Evolutionary conservation across 805 yeast genomes (phyloP).

Genomic region (Lachancea sp.): DNA sequence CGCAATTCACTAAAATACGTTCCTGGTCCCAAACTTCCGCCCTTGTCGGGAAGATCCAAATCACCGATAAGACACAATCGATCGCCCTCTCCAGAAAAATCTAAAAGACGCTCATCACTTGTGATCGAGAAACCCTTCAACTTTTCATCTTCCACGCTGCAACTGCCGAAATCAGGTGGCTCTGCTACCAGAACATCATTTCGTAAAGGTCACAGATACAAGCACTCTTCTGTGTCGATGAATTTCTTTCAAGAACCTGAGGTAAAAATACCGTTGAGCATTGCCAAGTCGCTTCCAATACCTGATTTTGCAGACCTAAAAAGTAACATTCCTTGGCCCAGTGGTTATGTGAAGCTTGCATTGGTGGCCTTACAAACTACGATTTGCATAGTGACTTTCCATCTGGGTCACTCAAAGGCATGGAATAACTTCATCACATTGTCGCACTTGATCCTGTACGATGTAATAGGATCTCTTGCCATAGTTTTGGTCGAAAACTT

Average conservation of each 20-base stretch:
- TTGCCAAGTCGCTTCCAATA: slow-evolving; percentile 55
- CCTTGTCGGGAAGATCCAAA: slow-evolving; percentile 24
- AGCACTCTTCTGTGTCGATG: slow-evolving; percentile 94
- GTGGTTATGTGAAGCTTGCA: slow-evolving; percentile 44
- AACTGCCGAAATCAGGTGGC: slow-evolving; percentile 13
- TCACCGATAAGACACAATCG: slow-evolving; percentile 22
- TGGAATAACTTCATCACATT: slow-evolving; percentile 63
- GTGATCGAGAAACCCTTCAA: slow-evolving; percentile 27
- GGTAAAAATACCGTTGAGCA: slow-evolving; percentile 61
- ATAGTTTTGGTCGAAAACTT: slow-evolving; percentile 68
- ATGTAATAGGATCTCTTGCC: slow-evolving; percentile 68
- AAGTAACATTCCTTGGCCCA: slow-evolving; percentile 51
- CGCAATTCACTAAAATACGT: slow-evolving; percentile 27
- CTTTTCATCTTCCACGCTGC: slow-evolving; percentile 17
- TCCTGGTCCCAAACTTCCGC: slow-evolving; percentile 29
- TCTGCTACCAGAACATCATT: slow-evolving; percentile 46
- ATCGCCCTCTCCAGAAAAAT: slow-evolving; percentile 25
- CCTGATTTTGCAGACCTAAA: slow-evolving; percentile 51
- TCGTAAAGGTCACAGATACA: slow-evolving; percentile 91
- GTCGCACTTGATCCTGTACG: slow-evolving; percentile 84
- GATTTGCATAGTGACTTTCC: slow-evolving; percentile 49
- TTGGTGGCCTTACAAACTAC: slow-evolving; percentile 57
- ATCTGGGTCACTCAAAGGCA: slow-evolving; percentile 50
- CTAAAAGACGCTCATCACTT: slow-evolving; percentile 17
- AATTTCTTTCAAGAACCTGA: slow-evolving; percentile 93